Conservation (phyloP, 768 basidiomycete species). For the Suillus fuscotomentosus region DNA sequence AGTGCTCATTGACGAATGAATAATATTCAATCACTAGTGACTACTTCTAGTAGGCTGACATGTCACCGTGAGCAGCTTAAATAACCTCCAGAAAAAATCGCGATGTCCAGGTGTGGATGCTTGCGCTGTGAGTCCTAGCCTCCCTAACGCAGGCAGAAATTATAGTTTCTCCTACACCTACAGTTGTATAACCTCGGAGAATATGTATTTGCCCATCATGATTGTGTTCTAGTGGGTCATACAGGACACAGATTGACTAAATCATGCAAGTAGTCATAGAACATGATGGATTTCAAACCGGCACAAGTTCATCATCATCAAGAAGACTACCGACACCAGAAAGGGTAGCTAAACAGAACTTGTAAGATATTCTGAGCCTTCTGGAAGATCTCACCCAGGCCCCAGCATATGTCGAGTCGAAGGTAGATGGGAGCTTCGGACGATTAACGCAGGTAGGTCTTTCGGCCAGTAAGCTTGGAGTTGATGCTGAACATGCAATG, state of each 20-base stretch:
- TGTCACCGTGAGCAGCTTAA: constrained; percentile 53
- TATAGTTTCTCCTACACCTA: neutral
- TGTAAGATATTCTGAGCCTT: constrained; percentile 13
- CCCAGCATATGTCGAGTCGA: constrained; percentile 49
- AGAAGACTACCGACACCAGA: neutral
- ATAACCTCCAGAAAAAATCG: constrained; percentile 68
- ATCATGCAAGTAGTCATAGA: constrained; percentile 45
- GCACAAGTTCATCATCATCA: constrained; percentile 48
- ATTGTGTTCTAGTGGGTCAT: constrained; percentile 41
- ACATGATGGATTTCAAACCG: constrained; percentile 45
- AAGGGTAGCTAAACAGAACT: neutral
- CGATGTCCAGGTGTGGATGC: too few relatives aligned
- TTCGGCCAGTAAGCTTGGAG: constrained; percentile 45
- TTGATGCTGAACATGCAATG: constrained; percentile 65
- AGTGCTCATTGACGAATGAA: too few relatives aligned
- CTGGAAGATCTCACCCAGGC: neutral
- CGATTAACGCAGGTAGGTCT: constrained; percentile 51
- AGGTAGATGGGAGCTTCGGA: constrained; percentile 66
- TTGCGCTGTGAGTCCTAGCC: constrained; percentile 3
- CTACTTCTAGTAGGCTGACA: constrained; percentile 27
- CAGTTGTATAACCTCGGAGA: neutral
- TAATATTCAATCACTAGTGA: too few relatives aligned
- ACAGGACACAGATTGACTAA: constrained; percentile 38
- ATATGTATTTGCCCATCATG: neutral
- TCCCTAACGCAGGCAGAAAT: constrained; percentile 46